Percentiles rank a stretch among this genome's conserved stretches.
Evolutionary conservation across 2,329 filamentous ascomycete species (phyloP).

Genomic region (Aspergillus udagawae): DNA sequence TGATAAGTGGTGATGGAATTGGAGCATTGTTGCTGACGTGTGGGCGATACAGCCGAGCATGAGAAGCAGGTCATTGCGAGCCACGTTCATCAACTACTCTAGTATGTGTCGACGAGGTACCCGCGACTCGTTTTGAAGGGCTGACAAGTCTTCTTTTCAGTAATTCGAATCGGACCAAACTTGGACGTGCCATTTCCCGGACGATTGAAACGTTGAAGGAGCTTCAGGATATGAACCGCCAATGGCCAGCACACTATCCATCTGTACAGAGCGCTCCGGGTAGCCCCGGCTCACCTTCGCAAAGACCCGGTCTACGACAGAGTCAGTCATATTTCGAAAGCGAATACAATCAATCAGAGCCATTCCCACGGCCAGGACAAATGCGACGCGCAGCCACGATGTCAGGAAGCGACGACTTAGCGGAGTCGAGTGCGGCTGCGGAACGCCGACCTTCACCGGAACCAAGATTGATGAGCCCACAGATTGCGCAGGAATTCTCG

Average conservation of each 20-base stretch:
- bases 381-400: constrained; percentile 71
- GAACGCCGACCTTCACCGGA: constrained; percentile 61
- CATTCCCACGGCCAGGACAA: constrained; percentile 46
- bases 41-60: constrained; percentile 47
- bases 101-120: constrained; percentile 42
- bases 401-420: constrained; percentile 54
- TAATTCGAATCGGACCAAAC: constrained; percentile 81
- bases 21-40: constrained; percentile 11
- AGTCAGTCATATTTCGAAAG: constrained; percentile 33
- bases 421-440: constrained; percentile 71
- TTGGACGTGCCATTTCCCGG: constrained; percentile 82
- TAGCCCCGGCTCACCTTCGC: constrained; percentile 20
- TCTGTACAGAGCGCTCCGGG: constrained; percentile 44
- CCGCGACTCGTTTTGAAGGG: not conserved
- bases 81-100: constrained; percentile 88
- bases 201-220: constrained; percentile 79
- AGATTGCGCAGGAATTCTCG: constrained; percentile 94
- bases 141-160: constrained; percentile 29
- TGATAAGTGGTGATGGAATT: not conserved
- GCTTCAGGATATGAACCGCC: constrained; percentile 81
- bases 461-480: constrained; percentile 80
- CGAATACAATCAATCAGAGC: constrained; percentile 19
- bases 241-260: constrained; percentile 94
- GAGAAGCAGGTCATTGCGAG: constrained; percentile 68
- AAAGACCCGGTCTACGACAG: constrained; percentile 34